A percentile compares a stretch with the other conserved stretches of the same genome.
Conservation (phyloP, 768 basidiomycete genomes). For the Hypholoma sublateritium region DNA sequence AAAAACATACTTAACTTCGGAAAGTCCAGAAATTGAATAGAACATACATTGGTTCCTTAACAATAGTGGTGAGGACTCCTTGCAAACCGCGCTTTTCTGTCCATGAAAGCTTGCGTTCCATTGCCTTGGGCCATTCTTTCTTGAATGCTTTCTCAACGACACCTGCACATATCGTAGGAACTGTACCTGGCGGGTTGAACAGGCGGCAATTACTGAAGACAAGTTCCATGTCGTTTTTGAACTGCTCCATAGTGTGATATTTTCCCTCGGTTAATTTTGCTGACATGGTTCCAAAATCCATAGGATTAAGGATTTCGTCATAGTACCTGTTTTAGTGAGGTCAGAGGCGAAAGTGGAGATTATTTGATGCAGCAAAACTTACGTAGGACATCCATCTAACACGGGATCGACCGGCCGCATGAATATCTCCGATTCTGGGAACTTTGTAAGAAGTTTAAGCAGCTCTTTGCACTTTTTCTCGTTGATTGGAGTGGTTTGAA, state of each 20-base stretch:
- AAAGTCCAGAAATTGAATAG: conserved; percentile 3
- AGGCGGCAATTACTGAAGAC: conserved; percentile 87
- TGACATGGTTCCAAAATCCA: conserved; percentile 88
- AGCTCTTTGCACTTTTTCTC: conserved; percentile 83
- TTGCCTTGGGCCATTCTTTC: conserved; percentile 82
- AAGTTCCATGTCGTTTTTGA: conserved; percentile 77
- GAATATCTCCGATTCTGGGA: conserved; percentile 76
- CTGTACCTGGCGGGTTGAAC: conserved; percentile 87
- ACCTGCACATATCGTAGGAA: conserved; percentile 71
- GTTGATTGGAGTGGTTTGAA: conserved; percentile 57
- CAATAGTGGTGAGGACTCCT: conserved; percentile 65
- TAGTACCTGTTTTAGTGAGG: conserved; percentile 63
- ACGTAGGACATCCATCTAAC: conserved; percentile 89
- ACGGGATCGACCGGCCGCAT: conserved; percentile 80
- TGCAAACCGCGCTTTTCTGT: conserved; percentile 80
- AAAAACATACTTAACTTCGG: conserved; percentile 7
- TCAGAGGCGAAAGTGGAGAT: background rate
- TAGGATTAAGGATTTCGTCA: conserved; percentile 87
- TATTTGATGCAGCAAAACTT: conserved; percentile 28
- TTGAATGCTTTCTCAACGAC: conserved; percentile 73
- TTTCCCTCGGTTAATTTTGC: conserved; percentile 62
- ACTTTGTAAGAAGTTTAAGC: conserved; percentile 54
- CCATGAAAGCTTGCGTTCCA: conserved; percentile 71
- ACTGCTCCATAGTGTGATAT: conserved; percentile 81
- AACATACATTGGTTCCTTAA: conserved; percentile 66